Conservation (phyloP, 2,329 filamentous ascomycete genomes). For the Neopestalotiopsis sp. region DNA sequence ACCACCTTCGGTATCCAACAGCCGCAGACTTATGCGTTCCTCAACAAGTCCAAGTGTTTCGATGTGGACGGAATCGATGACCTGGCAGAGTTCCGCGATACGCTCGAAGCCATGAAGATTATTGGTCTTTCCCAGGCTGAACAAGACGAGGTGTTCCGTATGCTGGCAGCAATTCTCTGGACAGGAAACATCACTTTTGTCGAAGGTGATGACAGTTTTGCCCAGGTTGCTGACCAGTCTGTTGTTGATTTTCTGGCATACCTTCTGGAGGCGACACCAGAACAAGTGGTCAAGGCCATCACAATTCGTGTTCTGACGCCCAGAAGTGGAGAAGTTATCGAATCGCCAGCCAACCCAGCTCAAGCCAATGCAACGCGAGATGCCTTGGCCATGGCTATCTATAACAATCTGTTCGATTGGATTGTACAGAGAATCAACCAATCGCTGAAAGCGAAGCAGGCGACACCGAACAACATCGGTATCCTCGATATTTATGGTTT, state of each 20-base stretch:
- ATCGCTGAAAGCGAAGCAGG: constrained; percentile 79
- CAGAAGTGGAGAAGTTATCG: constrained; percentile 69
- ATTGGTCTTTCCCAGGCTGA: constrained; percentile 89
- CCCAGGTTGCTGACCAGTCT: constrained; percentile 83
- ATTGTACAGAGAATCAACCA: constrained; percentile 92
- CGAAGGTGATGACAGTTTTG: constrained; percentile 90
- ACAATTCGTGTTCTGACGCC: constrained; percentile 85
- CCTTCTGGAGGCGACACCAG: constrained; percentile 83
- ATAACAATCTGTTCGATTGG: constrained; percentile 98
- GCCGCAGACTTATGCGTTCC: constrained; percentile 92
- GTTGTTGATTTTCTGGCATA: constrained; percentile 96
- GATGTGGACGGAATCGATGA: constrained; percentile 96
- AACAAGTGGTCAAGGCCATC: constrained; percentile 82
- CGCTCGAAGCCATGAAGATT: constrained; percentile 90
- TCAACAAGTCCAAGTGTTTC: constrained; percentile 91
- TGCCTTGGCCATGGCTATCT: constrained; percentile 92
- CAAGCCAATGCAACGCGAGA: constrained; percentile 89
- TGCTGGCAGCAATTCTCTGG: constrained; percentile 91
- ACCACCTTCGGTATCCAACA: constrained; percentile 89
- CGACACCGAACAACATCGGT: constrained; percentile 84
- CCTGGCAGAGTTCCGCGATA: constrained; percentile 85
- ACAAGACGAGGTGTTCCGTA: constrained; percentile 96
- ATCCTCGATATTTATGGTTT: constrained; percentile 99
- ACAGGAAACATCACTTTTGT: constrained; percentile 90
- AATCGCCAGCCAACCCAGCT: constrained; percentile 81